Evolutionary conservation across 768 basidiomycete species (phyloP).

Genomic region (Coprinellus micaceus): DNA sequence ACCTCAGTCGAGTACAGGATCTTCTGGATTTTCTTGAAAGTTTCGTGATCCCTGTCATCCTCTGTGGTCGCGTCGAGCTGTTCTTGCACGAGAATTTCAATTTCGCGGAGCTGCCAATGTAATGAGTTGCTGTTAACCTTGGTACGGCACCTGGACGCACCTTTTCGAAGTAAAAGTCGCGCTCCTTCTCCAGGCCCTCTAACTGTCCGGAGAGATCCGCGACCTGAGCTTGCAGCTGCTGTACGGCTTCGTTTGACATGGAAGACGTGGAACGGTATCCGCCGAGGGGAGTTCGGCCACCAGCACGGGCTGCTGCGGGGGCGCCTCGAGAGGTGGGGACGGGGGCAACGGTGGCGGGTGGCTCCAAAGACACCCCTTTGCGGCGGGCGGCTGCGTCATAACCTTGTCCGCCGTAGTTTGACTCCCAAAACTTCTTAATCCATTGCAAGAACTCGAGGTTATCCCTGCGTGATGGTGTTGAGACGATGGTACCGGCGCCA

Average conservation of each 20-base stretch:
- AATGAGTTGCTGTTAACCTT: not conserved
- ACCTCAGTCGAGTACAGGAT: conserved; percentile 97
- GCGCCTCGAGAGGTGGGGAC: conserved; percentile 41
- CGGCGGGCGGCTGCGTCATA: conserved; percentile 85
- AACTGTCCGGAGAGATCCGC: conserved; percentile 77
- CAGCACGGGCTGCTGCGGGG: conserved; percentile 38
- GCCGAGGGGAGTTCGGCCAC: conserved; percentile 70
- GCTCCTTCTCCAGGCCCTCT: conserved; percentile 93
- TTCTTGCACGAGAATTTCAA: conserved; percentile 89
- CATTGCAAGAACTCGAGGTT: conserved; percentile 99
- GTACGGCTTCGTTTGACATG: conserved; percentile 62
- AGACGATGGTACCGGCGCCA: not conserved
- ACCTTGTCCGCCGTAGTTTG: conserved; percentile 79
- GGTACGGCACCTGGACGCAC: conserved; percentile 38
- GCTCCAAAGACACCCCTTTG: conserved; percentile 71
- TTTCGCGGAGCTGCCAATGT: conserved; percentile 74
- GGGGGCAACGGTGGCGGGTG: conserved; percentile 77
- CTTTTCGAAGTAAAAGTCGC: conserved; percentile 99
- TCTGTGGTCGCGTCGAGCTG: conserved; percentile 61
- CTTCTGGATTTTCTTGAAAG: conserved; percentile 78
- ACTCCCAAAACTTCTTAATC: conserved; percentile 95
- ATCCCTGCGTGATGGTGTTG: conserved; percentile 49
- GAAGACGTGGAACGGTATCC: conserved; percentile 67
- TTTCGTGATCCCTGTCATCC: conserved; percentile 53
- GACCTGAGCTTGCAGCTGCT: conserved; percentile 70